Percentiles rank a stretch among this genome's conserved stretches.
phyloP scores from a whole-genome alignment of 2,329 filamentous ascomycete species.

The Coniochaeta sp. region DNA sequence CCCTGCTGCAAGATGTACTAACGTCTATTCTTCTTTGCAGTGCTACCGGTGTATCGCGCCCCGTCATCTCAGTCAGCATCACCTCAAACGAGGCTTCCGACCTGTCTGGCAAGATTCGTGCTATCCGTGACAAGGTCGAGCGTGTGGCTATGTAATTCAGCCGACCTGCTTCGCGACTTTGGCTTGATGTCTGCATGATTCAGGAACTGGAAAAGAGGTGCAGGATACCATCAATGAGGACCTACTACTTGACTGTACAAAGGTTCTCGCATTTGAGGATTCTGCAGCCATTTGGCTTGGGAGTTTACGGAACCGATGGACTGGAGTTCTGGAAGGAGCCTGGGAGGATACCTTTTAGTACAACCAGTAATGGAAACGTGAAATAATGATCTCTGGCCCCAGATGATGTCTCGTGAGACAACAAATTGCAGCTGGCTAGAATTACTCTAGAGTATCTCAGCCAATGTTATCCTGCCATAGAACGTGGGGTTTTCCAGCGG shows the following conservation, averaged over 20 bases:
- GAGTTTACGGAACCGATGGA: not conserved
- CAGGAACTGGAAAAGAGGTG: not conserved
- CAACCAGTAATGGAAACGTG: not conserved
- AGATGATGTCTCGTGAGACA: not conserved
- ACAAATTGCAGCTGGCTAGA: no score
- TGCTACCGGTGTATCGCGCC: slow-evolving; percentile 80
- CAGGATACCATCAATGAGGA: not conserved
- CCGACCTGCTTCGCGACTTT: not conserved
- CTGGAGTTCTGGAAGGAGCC: not conserved
- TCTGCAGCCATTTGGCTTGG: not conserved
- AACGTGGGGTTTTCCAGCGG: not conserved
- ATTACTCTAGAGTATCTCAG: no score
- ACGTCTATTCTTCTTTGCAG: slow-evolving; percentile 24
- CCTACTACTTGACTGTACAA: no score
- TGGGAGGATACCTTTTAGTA: not conserved
- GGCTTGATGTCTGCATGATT: not conserved
- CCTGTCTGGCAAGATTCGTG: slow-evolving; percentile 78
- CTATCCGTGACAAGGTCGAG: slow-evolving; percentile 92
- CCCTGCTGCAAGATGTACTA: not conserved
- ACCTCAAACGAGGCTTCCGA: slow-evolving; percentile 90
- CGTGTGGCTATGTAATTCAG: slow-evolving; percentile 77
- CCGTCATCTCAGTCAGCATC: slow-evolving; percentile 82
- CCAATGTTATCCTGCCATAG: not conserved
- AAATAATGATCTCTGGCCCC: not conserved
- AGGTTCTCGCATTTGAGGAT: not conserved